phyloP scores from a whole-genome alignment of 164 flowering plant genomes.

The Buxus sempervirens region DNA sequence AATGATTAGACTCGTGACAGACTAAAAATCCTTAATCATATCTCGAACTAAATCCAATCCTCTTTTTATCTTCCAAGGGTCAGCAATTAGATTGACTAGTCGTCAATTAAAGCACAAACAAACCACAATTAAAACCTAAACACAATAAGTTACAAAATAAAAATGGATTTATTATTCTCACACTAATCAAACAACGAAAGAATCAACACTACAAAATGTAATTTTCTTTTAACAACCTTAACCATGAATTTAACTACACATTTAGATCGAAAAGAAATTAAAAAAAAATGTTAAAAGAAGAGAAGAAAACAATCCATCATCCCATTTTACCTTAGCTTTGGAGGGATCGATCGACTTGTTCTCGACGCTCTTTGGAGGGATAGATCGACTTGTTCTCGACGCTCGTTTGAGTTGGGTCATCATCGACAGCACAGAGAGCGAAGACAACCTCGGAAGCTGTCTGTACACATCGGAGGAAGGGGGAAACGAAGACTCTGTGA shows the following conservation, averaged over 20 bases:
- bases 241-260: too few species aligned
- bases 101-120: too few species aligned
- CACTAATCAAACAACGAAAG: too few species aligned
- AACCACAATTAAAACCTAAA: too few species aligned
- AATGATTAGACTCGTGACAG: not conserved
- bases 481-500: conserved; percentile 74
- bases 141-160: too few species aligned
- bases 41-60: not conserved
- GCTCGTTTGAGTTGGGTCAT: conserved; percentile 19
- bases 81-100: too few species aligned
- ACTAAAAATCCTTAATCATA: not conserved
- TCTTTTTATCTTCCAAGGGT: not conserved
- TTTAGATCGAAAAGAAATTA: too few species aligned
- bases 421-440: conserved; percentile 48
- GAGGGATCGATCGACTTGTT: conserved; percentile 48
- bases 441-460: conserved; percentile 61
- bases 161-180: too few species aligned
- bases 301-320: not conserved
- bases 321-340: conserved; percentile 45
- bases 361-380: conserved; percentile 36
- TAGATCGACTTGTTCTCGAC: conserved; percentile 36
- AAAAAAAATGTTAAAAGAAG: not conserved
- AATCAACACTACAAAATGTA: too few species aligned
- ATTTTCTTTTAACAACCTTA: too few species aligned
- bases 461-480: conserved; percentile 74